Conservation (phyloP, 257 asterid genomes). For the Knoxia roxburghii region DNA sequence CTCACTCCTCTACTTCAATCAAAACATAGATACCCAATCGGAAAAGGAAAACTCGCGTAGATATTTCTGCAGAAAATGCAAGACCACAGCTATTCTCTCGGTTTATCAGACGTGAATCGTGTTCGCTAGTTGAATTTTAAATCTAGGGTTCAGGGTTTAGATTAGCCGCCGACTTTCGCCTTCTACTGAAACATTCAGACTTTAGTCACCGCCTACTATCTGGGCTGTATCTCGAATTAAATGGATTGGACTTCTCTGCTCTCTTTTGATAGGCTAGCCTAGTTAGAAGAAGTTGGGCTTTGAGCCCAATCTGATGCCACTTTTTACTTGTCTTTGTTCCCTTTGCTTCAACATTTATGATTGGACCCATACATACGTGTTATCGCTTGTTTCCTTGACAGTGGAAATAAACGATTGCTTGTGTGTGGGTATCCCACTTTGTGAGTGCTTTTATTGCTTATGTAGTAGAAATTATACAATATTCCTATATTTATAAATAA, state of each 20-base stretch:
- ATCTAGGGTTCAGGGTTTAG: conserved; percentile 4
- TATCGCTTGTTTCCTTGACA: no score
- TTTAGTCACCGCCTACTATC: not conserved
- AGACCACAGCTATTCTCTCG: not conserved
- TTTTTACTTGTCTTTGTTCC: no score
- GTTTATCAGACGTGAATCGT: not conserved
- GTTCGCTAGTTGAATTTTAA: not conserved
- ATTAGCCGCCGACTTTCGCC: not conserved
- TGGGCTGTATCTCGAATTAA: not conserved
- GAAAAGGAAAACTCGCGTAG: not conserved
- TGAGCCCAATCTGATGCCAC: no score
- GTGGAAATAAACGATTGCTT: no score
- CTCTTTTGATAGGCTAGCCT: not conserved
- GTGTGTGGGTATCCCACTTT: no score
- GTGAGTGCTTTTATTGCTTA: no score
- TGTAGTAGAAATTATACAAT: no score
- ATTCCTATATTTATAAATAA: no score
- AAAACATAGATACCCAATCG: not conserved
- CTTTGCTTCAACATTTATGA: no score
- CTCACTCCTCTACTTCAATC: not conserved
- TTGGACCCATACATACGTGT: no score
- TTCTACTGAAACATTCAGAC: not conserved
- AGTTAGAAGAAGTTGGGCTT: not conserved
- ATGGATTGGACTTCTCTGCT: not conserved
- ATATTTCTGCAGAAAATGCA: not conserved